Percentiles rank a stretch among this genome's conserved stretches.
These are phyloP conservation scores for Boletus subcaerulescens DNA, from an alignment of 768 basidiomycete species.

Conservation along the genomic window DNA sequence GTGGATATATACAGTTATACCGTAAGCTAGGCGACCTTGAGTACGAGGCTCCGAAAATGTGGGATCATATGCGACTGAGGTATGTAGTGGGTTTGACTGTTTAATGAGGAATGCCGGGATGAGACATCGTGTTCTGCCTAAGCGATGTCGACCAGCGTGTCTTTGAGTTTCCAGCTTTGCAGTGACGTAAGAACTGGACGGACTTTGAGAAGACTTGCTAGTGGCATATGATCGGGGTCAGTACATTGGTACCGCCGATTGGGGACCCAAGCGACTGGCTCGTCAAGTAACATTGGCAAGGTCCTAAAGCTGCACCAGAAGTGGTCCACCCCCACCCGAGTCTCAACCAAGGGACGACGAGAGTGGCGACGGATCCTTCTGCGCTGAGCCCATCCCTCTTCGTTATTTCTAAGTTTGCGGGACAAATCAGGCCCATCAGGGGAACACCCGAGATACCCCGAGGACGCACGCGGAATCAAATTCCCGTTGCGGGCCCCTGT, in stretches of 20 bases:
- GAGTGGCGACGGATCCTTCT: not conserved
- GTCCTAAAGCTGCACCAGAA: not conserved
- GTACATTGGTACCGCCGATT: too few species aligned
- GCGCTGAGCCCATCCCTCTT: not conserved
- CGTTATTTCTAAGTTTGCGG: not conserved
- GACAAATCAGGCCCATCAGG: conserved; percentile 3
- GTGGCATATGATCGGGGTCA: too few species aligned
- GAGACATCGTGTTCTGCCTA: too few species aligned
- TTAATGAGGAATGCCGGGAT: too few species aligned
- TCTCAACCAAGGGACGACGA: not conserved
- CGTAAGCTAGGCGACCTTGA: not conserved
- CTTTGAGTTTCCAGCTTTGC: not conserved
- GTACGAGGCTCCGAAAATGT: too few species aligned
- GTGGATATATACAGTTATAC: not conserved
- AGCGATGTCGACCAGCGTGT: too few species aligned
- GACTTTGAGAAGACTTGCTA: not conserved
- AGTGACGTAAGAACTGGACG: not conserved
- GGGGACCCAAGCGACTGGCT: too few species aligned
- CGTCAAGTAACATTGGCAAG: not conserved
- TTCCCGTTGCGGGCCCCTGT: not conserved
- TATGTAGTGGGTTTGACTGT: too few species aligned
- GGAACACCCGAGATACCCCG: conserved; percentile 7
- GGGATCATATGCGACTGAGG: too few species aligned
- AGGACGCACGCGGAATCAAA: not conserved
- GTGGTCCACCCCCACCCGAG: too few species aligned